Evolutionary conservation across 768 basidiomycete species (phyloP), one percentile per base, ranked within the genome.

Genomic region (Sporobolomyces phaffii): DNA sequence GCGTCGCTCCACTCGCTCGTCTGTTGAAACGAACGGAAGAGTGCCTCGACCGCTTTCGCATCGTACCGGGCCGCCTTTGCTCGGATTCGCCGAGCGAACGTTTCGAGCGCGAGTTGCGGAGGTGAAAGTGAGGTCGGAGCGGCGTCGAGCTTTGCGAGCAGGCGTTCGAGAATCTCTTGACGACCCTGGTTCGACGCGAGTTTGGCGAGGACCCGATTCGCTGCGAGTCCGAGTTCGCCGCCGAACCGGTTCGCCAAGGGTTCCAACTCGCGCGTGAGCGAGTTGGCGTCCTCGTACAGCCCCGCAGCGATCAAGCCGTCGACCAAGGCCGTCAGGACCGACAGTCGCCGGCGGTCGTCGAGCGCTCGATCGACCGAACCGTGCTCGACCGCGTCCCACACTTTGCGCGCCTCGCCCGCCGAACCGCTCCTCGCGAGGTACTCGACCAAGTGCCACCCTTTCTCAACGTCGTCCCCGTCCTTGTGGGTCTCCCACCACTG

Each of bases 141-240:
- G 28, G 20, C 8, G 28, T 45, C 54, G 29, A 68, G 33, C 18
- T 45, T 49, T 24, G 40, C 22, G 36, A 49, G 28, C 6, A 64
- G 47, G 24, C 61, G 38, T 9, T 18, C 57, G 18, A 70, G 52
- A 6, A 64, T 18, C 3, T 26, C 24, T 0, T 29, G 3, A 7
- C 52, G 60, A 14, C 70, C 54, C 22, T 68, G 62, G 15, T 38
- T 47, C n/a, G 65, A 29, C 1, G 65, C 62, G 45, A 64, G 54
- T 45, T 59, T 57, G 7, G 54, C 62, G 18, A 68, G 34, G 24
- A 36, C 41, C 14, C 60, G 43, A 11, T 26, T 54, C 34, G 62
- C 50, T 11, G 31, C 51, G 58, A 40, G 15, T 18, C 5, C 36
- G 22, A 2, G 31, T 15, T n/a, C 60, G 15, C 10, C 40, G 29